Base-by-base conservation (phyloP, 208 protist species). In the Trypanosoma conorhini region DNA sequence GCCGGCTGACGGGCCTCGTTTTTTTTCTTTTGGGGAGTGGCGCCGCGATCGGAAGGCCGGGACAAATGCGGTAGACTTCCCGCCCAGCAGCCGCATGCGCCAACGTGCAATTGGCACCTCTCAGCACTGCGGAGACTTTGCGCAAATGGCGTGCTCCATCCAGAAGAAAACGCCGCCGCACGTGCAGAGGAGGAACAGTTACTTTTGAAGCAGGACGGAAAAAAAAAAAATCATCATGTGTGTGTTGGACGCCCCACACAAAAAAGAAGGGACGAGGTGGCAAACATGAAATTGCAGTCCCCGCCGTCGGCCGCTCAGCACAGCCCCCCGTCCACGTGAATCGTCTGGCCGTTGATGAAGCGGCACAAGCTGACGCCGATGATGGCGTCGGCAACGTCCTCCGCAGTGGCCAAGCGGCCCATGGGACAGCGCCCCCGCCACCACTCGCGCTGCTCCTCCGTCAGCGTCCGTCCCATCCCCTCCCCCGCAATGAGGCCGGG, bases 401-500 rank as follows among this genome's bases (percentile, higher is more conserved):
- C 78, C 28, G 69, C 74, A 31, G 81, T 93, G 7, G 85, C 91
- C 13, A 96, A 69, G 24, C 93, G 84, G 3, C 80, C 67, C 35
- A 97, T 78, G 15, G 90, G 81, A 50, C 81, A 96, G 31, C 57
- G 55, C 35, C 74, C 51, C 30, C 68, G 66, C 83, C 91, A 94
- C 3, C 24, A 62, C 55, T 87, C 79, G 24, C 74, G 77, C 71
- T 94, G 87, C 30, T 38, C 73, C 22, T 73, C 82, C 8, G 68
- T 83, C 60, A 98, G 70, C 5, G 74, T 67, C 17, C 62, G 65
- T 9, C 72, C 77, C 92, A 98, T 97, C 22, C 86, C 88, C 17
- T 88, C 79, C 10, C 91, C 94, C 31, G 93, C 89, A 22, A 98
- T 85, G 26, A 96, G 77, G 7, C 93, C 94, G 3, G 95, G 95